Evolutionary conservation across 1,284 basidiomycete species (phyloP).

Genomic region (Agaricales sp.): DNA sequence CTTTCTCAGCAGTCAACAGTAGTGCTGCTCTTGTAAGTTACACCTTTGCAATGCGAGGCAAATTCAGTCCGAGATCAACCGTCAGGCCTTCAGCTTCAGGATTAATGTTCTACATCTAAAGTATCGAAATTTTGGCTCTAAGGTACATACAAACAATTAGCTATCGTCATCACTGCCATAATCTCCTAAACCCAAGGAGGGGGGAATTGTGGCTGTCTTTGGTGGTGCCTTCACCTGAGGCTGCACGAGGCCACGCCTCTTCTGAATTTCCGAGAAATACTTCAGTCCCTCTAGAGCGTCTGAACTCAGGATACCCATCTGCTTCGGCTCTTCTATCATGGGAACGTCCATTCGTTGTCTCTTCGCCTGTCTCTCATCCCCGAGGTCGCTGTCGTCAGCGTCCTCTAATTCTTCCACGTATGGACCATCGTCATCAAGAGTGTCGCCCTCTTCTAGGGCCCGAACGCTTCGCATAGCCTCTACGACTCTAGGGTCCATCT

Average conservation of each 20-base stretch:
- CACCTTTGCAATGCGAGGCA: too few species aligned
- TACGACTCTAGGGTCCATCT: constrained; percentile 77
- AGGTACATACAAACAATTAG: too few species aligned
- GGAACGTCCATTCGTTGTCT: constrained; percentile 23
- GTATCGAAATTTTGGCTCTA: too few species aligned
- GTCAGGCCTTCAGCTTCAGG: too few species aligned
- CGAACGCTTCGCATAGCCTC: constrained; percentile 78
- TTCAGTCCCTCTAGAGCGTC: constrained; percentile 81
- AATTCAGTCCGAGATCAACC: too few species aligned
- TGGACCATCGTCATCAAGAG: constrained; percentile 27
- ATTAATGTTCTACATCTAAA: too few species aligned
- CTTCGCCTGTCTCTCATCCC: constrained; percentile 27
- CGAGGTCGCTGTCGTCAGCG: constrained; percentile 26
- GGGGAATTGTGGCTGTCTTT: neutral
- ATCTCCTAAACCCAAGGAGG: neutral
- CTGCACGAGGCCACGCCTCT: constrained; percentile 32
- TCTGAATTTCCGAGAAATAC: constrained; percentile 76
- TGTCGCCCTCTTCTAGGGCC: constrained; percentile 76
- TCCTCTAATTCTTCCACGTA: constrained; percentile 20
- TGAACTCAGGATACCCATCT: constrained; percentile 35
- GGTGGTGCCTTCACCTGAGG: neutral
- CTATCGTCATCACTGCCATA: neutral
- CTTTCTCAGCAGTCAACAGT: too few species aligned
- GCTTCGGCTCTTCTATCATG: constrained; percentile 14
- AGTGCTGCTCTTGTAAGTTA: too few species aligned